Evolutionary conservation across 768 basidiomycete species (phyloP), one percentile per base, ranked within the genome.

Genomic region (Suillus tomentosus): DNA sequence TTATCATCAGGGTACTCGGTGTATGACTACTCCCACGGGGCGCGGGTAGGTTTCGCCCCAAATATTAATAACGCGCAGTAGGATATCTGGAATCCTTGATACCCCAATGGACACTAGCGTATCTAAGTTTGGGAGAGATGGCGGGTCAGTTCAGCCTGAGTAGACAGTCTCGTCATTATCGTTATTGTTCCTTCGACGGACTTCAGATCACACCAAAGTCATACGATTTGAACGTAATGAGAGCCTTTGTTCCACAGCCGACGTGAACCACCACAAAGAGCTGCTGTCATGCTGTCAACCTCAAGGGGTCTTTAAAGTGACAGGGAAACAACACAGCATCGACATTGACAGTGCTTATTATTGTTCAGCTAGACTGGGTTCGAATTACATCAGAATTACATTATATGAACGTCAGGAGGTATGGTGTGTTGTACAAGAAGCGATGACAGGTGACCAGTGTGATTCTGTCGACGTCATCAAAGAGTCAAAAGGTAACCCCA

Each of bases 11-110:
- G 86, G 83, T 86, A 89, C 69, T 78, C 84, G 6, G 77, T 82
- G 31, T 90, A 82, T 68, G 88, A 89, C 72, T 87, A 88, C 64
- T 78, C 82, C 5, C 78, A 84, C 39, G 80, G 77, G 0, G 82
- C 72, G 5, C 78, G 86, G 50, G 80, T 90, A 4, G 89, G 89
- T 3, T 84, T 90, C 63, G 79, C 84, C 39, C 78, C 81, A 17
- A 87, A 86, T 65, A 75, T 84, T 61, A 84, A 84, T 68, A 84
- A 85, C 66, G 19, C 19, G 53, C 34, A 34, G 53, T 54, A 36
- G 34, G 19, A 36, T 19, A 36, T 54, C 19, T n/a, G 19, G 51
- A 3, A 27, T 1, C 2, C 31, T 34, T 13, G 31, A 54, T 34
- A 19, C 10, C 19, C 10, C 10, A 2, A 34, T 34, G 17, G 10